Percentiles rank a stretch among this genome's conserved stretches.
phyloP scores from a whole-genome alignment of 2,329 filamentous ascomycete genomes.

The Aspergillus proliferans region DNA sequence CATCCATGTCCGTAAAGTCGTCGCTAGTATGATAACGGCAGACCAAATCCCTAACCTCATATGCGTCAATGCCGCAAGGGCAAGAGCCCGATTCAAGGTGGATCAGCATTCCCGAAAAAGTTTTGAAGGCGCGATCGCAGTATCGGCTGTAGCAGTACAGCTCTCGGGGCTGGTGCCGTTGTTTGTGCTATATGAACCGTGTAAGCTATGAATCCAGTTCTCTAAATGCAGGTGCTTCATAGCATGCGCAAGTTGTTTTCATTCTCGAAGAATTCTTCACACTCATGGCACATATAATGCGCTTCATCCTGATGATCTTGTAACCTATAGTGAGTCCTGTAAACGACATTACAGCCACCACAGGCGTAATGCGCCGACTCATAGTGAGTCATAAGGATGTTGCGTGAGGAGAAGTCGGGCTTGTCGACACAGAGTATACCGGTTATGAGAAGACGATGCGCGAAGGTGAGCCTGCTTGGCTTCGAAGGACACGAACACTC shows the following conservation, averaged over 20 bases:
- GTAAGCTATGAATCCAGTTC: background rate
- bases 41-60: background rate
- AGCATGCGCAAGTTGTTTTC: background rate
- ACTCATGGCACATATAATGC: background rate
- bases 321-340: background rate
- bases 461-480: background rate
- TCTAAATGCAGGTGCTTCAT: background rate
- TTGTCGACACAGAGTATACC: background rate
- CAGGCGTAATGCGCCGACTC: background rate
- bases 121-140: background rate
- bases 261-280: background rate
- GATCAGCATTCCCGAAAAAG: background rate
- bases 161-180: background rate
- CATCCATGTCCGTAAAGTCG: background rate
- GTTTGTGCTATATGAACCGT: background rate
- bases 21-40: background rate
- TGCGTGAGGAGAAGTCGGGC: background rate
- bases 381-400: background rate
- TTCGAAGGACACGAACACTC: background rate
- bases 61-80: background rate
- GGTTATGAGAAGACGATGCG: background rate
- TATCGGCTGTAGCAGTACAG: background rate
- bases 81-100: background rate
- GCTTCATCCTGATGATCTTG: background rate
- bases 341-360: background rate